Conservation (phyloP, 2,329 filamentous ascomycete genomes). For the Lecanicillium sp. region DNA sequence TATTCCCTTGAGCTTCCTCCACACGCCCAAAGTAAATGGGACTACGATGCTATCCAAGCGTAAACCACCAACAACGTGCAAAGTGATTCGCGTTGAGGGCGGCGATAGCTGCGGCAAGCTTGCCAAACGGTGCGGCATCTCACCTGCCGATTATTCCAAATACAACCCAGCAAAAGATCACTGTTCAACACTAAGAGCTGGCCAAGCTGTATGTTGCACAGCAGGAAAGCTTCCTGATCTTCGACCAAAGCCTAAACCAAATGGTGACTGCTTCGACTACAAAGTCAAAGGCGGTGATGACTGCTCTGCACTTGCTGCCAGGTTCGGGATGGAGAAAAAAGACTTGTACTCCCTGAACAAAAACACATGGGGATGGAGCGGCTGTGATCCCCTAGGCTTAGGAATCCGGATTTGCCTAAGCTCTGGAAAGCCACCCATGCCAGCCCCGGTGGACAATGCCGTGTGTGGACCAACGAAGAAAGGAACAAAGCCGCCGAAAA, state of each 20-base stretch:
- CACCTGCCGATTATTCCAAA: background rate
- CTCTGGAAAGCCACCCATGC: conserved; percentile 20
- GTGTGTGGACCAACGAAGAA: conserved; percentile 21
- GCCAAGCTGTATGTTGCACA: conserved; percentile 5
- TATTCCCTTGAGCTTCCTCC: too few relatives aligned
- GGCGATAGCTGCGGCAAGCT: conserved; percentile 24
- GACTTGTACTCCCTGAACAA: conserved; percentile 1
- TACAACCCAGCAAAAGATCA: conserved; percentile 5
- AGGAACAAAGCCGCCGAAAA: conserved; percentile 12
- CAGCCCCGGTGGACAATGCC: conserved; percentile 13
- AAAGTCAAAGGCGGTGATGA: background rate
- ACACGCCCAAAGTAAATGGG: too few relatives aligned
- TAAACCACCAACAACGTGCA: too few relatives aligned
- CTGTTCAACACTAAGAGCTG: background rate
- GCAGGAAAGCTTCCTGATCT: conserved; percentile 1
- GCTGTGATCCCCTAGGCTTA: conserved; percentile 11
- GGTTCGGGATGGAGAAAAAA: background rate
- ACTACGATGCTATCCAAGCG: too few relatives aligned
- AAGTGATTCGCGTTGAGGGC: conserved; percentile 17
- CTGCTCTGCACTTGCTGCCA: background rate
- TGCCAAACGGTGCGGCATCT: conserved; percentile 13
- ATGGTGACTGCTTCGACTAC: conserved; percentile 3
- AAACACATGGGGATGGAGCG: conserved; percentile 20
- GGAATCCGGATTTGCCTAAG: conserved; percentile 18
- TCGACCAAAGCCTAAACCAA: conserved; percentile 1